Evolutionary conservation across 73 alveolate species (phyloP), one percentile per base, ranked within the genome.

Genomic region (Halteria grandinella): DNA sequence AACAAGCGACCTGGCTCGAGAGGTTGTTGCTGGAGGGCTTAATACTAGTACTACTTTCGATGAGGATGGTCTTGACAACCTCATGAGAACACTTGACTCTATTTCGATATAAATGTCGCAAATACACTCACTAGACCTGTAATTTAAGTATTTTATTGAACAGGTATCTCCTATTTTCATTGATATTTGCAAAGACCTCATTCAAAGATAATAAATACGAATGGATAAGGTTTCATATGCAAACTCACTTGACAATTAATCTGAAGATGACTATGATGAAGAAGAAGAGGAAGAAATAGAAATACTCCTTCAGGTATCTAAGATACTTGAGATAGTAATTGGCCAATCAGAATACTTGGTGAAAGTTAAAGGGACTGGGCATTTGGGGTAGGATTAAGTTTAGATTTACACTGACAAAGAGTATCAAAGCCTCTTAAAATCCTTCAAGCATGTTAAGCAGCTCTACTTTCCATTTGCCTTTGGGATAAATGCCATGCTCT

Each of bases 401-500:
- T 3, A 12, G 1, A 59, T 44, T 10, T 66, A 66, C 45, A 66
- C 47, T 18, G 80, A 66, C 23, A 41, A 44, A 44, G 37, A 66
- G 47, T 66, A 45, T 27, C 31, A 44, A 44, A 47, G 47, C 69
- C 47, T 36, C 29, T 25, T 66, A 4, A 66, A 45, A 21, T 44
- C n/a, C n/a, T n/a, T n/a, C n/a, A n/a, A 33, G 27, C 32, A 73
- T 28, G 40, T 49, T 40, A 73, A 52, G 36, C 23, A 21, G 25
- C 25, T 73, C 29, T 73, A 73, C 55, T 33, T 37, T 31, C 62
- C 64, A 2, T 73, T 73, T 53, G 85, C 85, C 27, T 53, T 8
- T 39, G 54, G 52, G 4, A 28, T 73, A 2, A 73, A 73, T 54
- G 63, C 85, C n/a, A 31, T 73, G 7, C 33, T 73, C 15, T 29